phyloP scores from a whole-genome alignment of 2,329 filamentous ascomycete genomes.

The Pseudocercospora eumusae region DNA sequence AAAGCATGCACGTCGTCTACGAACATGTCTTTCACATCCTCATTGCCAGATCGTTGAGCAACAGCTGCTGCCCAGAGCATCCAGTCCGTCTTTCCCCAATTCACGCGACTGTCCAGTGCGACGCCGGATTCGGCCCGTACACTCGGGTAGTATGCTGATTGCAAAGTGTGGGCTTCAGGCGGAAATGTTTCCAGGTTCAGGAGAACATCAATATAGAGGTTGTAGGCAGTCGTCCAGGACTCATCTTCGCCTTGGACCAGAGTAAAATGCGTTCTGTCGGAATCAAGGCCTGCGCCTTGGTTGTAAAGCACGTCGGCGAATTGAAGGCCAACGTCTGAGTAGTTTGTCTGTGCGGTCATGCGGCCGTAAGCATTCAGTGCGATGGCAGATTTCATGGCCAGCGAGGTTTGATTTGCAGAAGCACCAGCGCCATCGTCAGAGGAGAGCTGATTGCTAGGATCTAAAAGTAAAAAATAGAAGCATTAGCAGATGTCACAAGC shows the following conservation, averaged over 20 bases:
- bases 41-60: constrained; percentile 27
- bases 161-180: constrained; percentile 52
- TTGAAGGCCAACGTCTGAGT: constrained; percentile 41
- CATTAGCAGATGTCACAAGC: no score
- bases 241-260: constrained; percentile 46
- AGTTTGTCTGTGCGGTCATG: constrained; percentile 42
- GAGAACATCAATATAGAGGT: constrained; percentile 53
- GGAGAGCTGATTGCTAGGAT: constrained; percentile 53
- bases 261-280: constrained; percentile 46
- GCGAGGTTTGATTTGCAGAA: constrained; percentile 48
- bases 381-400: constrained; percentile 52
- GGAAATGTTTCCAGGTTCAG: constrained; percentile 52
- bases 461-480: no score
- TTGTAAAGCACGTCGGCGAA: constrained; percentile 49
- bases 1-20: constrained; percentile 4
- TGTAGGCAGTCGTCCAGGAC: constrained; percentile 51
- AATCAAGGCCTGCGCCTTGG: constrained; percentile 46
- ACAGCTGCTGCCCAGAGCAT: constrained; percentile 51
- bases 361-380: constrained; percentile 50
- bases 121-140: constrained; percentile 50
- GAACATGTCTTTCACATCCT: constrained; percentile 35
- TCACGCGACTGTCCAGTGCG: constrained; percentile 51
- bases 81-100: constrained; percentile 46
- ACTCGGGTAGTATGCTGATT: constrained; percentile 54
- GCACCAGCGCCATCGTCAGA: constrained; percentile 38